Evolutionary conservation across 345 rosid species (phyloP), one percentile per base, ranked within the genome.

Genomic region (Xanthoceras sorbifolium): DNA sequence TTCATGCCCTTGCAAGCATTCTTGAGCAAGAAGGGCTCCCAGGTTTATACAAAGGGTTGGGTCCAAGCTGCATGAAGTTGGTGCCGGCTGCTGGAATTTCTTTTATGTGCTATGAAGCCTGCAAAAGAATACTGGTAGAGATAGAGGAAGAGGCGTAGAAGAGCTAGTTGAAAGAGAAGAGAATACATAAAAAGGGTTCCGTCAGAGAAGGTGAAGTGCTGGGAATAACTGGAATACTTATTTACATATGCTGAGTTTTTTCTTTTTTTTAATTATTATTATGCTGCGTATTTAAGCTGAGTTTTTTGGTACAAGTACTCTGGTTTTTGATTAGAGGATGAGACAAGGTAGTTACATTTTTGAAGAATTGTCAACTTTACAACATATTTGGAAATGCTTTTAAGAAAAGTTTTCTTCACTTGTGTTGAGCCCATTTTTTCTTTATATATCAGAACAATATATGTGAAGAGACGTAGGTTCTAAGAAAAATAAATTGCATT

Each of bases 31-130:
- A 96, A 82, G 98, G 99, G 64, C 67, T 96, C 29, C 87, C 67
- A 0, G 98, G 99, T 74, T 81, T 94, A 73, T 96, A 93, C 77
- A 92, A 88, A 80, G 99, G 99, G 60, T 79, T 95, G 73, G 99
- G 98, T 46, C 98, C 97, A 0, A 95, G 98, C 80, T 93, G 97
- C 91, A 82, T 93, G 92, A 95, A 95, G 85, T 73, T 95, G 89
- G 97, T 95, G 40, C 98, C 97, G 40, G 98, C 99, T 57, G 99
- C 98, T 57, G 99, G 99, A 72, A 93, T 96, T 83, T 94, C 99
- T 10, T 96, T 96, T 82, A 93, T 96, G 99, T 96, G 98, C 81
- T 96, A 93, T 78, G 98, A 96, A 82, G 98, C 98, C 29, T 90
- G 94, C 85, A 96, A 94, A 83, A 86, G 87, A 89, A 88, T 93